These are phyloP conservation scores for Exophiala dermatitidis DNA, from an alignment of 2,329 filamentous ascomycete genomes.

Conservation along the genomic window DNA sequence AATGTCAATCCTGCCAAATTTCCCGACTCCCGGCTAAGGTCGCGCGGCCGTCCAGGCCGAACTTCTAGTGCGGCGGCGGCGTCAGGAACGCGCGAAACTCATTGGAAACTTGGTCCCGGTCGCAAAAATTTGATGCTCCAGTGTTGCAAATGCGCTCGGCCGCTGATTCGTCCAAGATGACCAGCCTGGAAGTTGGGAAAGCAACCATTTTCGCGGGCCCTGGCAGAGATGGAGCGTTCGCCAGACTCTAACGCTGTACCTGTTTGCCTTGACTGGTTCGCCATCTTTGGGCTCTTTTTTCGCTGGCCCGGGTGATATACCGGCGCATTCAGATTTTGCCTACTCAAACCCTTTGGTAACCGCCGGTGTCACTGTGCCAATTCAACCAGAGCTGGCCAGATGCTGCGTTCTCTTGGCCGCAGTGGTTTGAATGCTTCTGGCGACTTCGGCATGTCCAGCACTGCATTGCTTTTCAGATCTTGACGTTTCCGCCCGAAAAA, in stretches of 20 bases:
- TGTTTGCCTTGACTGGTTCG: conserved; percentile 2
- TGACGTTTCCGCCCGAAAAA: too few relatives aligned
- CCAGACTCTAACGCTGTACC: neutral
- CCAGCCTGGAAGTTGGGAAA: neutral
- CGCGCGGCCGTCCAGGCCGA: conserved; percentile 6
- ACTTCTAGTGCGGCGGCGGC: neutral
- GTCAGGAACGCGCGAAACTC: conserved; percentile 17
- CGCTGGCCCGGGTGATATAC: conserved; percentile 8
- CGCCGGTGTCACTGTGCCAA: conserved; percentile 15
- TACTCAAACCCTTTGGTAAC: conserved; percentile 4
- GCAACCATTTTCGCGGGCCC: conserved; percentile 7
- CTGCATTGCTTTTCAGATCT: too few relatives aligned
- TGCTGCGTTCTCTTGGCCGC: neutral
- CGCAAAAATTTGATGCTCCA: conserved; percentile 4
- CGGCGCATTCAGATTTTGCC: neutral
- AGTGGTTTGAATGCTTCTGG: too few relatives aligned
- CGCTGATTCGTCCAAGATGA: conserved; percentile 6
- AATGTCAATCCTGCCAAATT: conserved; percentile 20
- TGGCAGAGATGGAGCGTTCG: conserved; percentile 8
- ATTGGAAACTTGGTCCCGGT: conserved; percentile 16
- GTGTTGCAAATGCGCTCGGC: conserved; percentile 8
- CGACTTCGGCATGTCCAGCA: too few relatives aligned
- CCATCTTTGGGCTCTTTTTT: conserved; percentile 6
- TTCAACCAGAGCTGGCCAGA: conserved; percentile 8
- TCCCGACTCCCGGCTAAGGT: conserved; percentile 17